Base-by-base conservation (phyloP, 2,329 filamentous ascomycete genomes). In the Canariomyces notabilis region DNA sequence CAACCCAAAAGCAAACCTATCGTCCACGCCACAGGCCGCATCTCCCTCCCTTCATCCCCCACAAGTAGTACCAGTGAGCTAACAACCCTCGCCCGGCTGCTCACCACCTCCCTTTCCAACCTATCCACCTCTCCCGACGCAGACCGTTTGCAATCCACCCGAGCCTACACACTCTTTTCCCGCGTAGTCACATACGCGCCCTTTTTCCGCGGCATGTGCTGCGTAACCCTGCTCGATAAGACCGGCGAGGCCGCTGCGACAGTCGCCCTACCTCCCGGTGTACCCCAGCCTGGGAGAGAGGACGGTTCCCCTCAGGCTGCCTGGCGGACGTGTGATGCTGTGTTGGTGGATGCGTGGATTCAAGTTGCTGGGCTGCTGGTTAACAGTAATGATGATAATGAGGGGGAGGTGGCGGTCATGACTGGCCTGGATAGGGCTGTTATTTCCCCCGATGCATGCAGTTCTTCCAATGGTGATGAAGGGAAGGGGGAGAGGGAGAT, bases 301-400 rank as follows among this genome's bases (percentile, higher is more conserved):
- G 20, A 43, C 16, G 39, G 38, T 31, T n/a, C n/a, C n/a, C n/a
- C n/a, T n/a, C n/a, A n/a, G n/a, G 39, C 45, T 5, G 39, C 35
- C 11, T 34, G 19, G 34, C 6, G 4, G 6, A 9, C 26, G 5
- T 48, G 39, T 26, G 45, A 48, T 16, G 18, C 45, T 2, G 45
- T 48, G 18, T 6, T 23, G 4, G 15, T 48, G 20, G 45, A 48
- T 15, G 18, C 34, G 1, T 43, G 29, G 12, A 43, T 48, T 21
- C 45, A 48, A 15, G 45, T 48, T 12, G 34, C 23, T n/a, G 45
- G 45, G 15, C 26, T 48, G n/a, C n/a, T 43, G 8, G 32, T 48
- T 2, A 48, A 48, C 18, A 43, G 22, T 12, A 35, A 18, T 16
- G 39, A 34, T 2, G 20, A 15, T 15, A 8, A 11, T 15, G n/a